phyloP scores from a whole-genome alignment of 192 early-diverging fungal genomes.

The Coemansia reversa region DNA sequence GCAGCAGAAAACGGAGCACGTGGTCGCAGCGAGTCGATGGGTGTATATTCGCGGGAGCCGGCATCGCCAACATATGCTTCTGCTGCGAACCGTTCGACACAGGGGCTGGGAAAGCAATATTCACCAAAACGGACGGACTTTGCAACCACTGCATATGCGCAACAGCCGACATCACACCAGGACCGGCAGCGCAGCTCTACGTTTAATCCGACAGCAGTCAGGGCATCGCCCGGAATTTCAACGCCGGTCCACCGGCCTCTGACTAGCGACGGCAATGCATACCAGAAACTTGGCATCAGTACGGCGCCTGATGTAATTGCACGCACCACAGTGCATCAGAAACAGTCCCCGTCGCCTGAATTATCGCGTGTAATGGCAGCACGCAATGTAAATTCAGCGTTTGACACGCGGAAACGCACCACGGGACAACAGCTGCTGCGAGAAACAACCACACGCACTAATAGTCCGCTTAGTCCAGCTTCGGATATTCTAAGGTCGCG shows the following conservation, averaged over 20 bases:
- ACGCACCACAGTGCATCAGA: neutral
- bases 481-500: conserved; percentile 26
- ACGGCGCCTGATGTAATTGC: neutral
- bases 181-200: conserved; percentile 6
- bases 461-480: conserved; percentile 14
- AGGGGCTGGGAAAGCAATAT: neutral
- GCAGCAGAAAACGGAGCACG: conserved; percentile 9
- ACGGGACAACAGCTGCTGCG: conserved; percentile 7
- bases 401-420: conserved; percentile 19
- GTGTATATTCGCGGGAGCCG: conserved; percentile 4
- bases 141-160: conserved; percentile 7
- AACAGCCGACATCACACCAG: conserved; percentile 5
- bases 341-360: neutral
- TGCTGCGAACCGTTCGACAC: neutral
- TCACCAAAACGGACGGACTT: neutral
- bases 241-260: no score
- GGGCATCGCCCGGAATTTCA: no score
- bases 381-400: conserved; percentile 27
- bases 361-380: neutral
- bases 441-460: neutral
- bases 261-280: neutral
- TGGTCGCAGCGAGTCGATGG: conserved; percentile 31
- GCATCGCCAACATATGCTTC: neutral
- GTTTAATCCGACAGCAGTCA: neutral
- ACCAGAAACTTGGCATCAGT: neutral